Percentiles rank a stretch among this genome's conserved stretches.
Conservation (phyloP, 208 protist genomes). For the Wallacemonas sp. region DNA sequence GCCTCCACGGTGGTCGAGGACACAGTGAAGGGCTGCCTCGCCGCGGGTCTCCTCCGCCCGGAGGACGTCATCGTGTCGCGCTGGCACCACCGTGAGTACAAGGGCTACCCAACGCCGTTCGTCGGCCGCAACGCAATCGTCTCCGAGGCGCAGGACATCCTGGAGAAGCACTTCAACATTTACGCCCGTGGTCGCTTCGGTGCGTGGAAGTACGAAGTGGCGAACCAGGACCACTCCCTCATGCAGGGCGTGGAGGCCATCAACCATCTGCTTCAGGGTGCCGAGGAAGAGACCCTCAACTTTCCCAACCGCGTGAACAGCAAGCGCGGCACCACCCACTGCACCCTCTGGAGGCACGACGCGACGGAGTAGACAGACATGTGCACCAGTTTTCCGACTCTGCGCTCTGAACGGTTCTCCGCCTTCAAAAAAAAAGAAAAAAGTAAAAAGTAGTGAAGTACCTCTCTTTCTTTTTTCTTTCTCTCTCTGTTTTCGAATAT, state of each 20-base stretch:
- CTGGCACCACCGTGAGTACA: slow-evolving; percentile 54
- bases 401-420: too few species aligned
- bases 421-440: not conserved
- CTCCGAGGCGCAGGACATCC: slow-evolving; percentile 31
- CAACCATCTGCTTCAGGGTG: slow-evolving; percentile 20
- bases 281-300: slow-evolving; percentile 31
- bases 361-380: too few species aligned
- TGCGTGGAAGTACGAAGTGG: slow-evolving; percentile 74
- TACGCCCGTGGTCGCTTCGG: slow-evolving; percentile 72
- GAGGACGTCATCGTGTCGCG: slow-evolving; percentile 51
- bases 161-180: slow-evolving; percentile 42
- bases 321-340: slow-evolving; percentile 25
- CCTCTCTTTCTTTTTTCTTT: slow-evolving; percentile 5
- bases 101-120: slow-evolving; percentile 77
- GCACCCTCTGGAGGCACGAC: slow-evolving; percentile 19
- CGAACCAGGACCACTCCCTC: slow-evolving; percentile 66
- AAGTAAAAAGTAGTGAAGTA: not conserved
- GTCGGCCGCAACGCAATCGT: slow-evolving; percentile 61
- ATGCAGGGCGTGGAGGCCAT: slow-evolving; percentile 79
- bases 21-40: slow-evolving; percentile 44
- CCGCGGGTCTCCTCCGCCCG: slow-evolving; percentile 32
- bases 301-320: slow-evolving; percentile 45
- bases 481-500: too few species aligned
- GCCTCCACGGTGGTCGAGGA: slow-evolving; percentile 40
- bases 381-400: too few species aligned